Percentiles rank a stretch among this genome's conserved stretches.
These are phyloP conservation scores for Stephania japonica DNA, from an alignment of 164 flowering plant genomes.

Conservation along the genomic window DNA sequence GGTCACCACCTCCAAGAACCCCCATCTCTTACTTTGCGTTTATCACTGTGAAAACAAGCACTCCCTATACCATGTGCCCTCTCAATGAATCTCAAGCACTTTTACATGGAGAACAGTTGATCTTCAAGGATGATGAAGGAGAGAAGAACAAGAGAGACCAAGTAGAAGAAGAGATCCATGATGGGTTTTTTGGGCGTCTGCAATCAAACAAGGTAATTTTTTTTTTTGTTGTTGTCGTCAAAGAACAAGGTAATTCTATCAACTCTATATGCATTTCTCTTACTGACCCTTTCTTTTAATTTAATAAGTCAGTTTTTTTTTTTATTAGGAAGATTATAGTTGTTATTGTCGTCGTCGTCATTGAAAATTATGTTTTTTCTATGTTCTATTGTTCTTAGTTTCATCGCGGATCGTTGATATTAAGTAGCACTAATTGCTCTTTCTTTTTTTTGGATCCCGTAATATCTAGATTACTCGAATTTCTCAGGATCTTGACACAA, in stretches of 20 bases:
- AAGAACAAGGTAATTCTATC: slow-evolving; percentile 19
- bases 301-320: neutral
- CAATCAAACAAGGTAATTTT: slow-evolving; percentile 22
- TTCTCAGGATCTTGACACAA: too few relatives aligned
- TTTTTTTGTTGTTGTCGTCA: too few relatives aligned
- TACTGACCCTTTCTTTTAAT: neutral
- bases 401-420: too few relatives aligned
- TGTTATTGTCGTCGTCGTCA: neutral
- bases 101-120: slow-evolving; percentile 14
- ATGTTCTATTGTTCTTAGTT: too few relatives aligned
- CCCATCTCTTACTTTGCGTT: neutral
- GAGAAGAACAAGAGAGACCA: slow-evolving; percentile 10
- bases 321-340: neutral
- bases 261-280: neutral
- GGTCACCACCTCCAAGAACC: neutral
- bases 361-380: too few relatives aligned
- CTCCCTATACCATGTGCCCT: slow-evolving; percentile 21
- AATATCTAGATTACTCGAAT: too few relatives aligned
- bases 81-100: slow-evolving; percentile 20
- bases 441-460: too few relatives aligned
- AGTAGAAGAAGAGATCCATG: slow-evolving; percentile 5
- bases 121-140: slow-evolving; percentile 13
- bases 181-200: slow-evolving; percentile 13
- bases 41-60: neutral
- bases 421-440: too few relatives aligned